Evolutionary conservation across 495 filamentous ascomycete species (phyloP), one percentile per base, ranked within the genome.

Genomic region (Neurospora sp.): DNA sequence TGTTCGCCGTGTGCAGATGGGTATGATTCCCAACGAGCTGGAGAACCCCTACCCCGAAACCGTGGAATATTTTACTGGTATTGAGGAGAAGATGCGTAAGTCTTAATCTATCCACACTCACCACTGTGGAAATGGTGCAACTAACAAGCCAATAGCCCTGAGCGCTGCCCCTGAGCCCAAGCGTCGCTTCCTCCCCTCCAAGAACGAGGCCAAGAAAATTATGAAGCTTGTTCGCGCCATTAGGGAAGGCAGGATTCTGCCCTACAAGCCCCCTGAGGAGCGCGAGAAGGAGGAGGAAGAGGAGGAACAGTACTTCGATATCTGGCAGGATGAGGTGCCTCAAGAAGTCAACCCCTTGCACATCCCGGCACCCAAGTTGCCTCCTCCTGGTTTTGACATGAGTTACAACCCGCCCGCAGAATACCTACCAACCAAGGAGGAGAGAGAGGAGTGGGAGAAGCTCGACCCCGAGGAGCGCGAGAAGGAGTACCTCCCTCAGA

Each of bases 211-310:
- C 20, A 98, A 97, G 87, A 87, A 94, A 73, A 89, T 99, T 68
- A 97, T 98, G 94, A 98, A 99, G 85, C 91, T 99, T 75, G 96
- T 98, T 45, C 93, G 92, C 79, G 96, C 96, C 31, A 99, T 99
- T 73, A 87, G 91, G 53, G 95, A 98, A 82, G 96, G 96, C 40
- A 90, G 94, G 40, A 99, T 99, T 72, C 84, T 97, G 74, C 96
- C 96, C 20, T 97, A 96, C 82, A 93, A 91, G 79, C 89, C 94
- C 1, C 92, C 92, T 14, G 85, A 89, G 75, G 91, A 95, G 78
- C 87, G 88, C 68, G 89, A 92, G 72, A 89, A 91, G 74, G 88
- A 91, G 76, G 87, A 92, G 40, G 84, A 91, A 9, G 87, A 91
- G 71, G 89, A 91, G 72, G 90, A 90, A 69, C 79, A 85, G 9